Evolutionary conservation across 2,329 filamentous ascomycete species (phyloP), one percentile per base, ranked within the genome.

Genomic region (Lachnellula suecica): DNA sequence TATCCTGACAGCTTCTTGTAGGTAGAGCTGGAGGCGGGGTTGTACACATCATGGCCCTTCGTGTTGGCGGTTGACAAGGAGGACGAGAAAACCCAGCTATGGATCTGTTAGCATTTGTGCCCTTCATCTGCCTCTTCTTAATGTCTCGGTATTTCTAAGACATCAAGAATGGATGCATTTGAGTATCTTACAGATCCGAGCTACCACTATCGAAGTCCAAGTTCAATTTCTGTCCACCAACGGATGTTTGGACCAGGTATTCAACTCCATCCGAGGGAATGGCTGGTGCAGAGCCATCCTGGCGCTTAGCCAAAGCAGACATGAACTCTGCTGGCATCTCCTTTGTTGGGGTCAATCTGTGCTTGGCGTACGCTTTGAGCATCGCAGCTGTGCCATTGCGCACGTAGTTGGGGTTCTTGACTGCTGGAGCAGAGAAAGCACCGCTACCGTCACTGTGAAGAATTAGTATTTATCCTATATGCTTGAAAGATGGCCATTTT

Each of bases 151-250:
- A n/a, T n/a, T n/a, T n/a, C n/a, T n/a, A n/a, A n/a, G n/a, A n/a
- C n/a, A n/a, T n/a, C n/a, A n/a, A n/a, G n/a, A n/a, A n/a, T n/a
- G n/a, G n/a, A n/a, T n/a, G n/a, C n/a, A 46, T n/a, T 11, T 40
- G 29, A 20, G 10, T 22, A 37, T 59, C 64, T 57, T 60, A 67
- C 65, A 67, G 53, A 54, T 68, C 66, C 35, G 64, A 55, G 42
- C 56, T 60, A 22, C 66, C 65, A 40, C 61, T 64, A 38, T 68
- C 66, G 48, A 68, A 64, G 31, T 67, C 63, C 45, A 68, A 52
- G 49, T 66, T 61, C 31, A 68, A 46, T 3, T 40, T 57, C 48
- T 68, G 60, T 20, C 65, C 65, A 43, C 63, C 65, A 53, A 67
- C 51, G 10, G 41, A 47, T 5, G 58, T 59, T 1, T 53, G 51